Conservation (phyloP, 2,329 filamentous ascomycete genomes). For the Decorospora gaudefroyi region DNA sequence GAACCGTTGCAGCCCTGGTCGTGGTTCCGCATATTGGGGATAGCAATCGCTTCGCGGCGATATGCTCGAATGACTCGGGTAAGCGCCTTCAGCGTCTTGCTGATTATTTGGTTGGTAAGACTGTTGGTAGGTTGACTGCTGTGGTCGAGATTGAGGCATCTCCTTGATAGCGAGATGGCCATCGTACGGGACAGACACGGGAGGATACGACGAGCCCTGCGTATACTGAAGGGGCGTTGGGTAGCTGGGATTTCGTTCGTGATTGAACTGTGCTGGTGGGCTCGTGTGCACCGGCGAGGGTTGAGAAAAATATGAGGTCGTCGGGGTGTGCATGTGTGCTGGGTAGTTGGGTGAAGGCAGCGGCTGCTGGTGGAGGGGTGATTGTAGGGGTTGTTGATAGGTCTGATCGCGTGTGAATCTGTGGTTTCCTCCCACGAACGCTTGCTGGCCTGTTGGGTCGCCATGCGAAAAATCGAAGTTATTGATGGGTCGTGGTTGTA, state of each 20-base stretch:
- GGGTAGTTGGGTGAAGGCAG: slow-evolving; percentile 35
- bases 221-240: slow-evolving; percentile 30
- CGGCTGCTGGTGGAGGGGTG: slow-evolving; percentile 40
- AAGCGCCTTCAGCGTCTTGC: slow-evolving; percentile 30
- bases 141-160: slow-evolving; percentile 27
- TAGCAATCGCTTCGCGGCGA: slow-evolving; percentile 34
- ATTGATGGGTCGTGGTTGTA: slow-evolving; percentile 36
- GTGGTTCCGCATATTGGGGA: slow-evolving; percentile 27
- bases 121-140: slow-evolving; percentile 34
- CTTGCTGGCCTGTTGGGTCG: slow-evolving; percentile 25
- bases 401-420: slow-evolving; percentile 33
- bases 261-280: slow-evolving; percentile 30
- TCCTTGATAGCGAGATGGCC: slow-evolving; percentile 24
- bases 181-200: slow-evolving; percentile 34
- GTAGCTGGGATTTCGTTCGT: slow-evolving; percentile 25
- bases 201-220: slow-evolving; percentile 31
- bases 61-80: slow-evolving; percentile 27
- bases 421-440: slow-evolving; percentile 17
- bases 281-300: slow-evolving; percentile 34
- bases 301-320: slow-evolving; percentile 42
- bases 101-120: slow-evolving; percentile 25
- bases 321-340: slow-evolving; percentile 33
- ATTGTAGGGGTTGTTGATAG: slow-evolving; percentile 39
- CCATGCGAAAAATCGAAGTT: slow-evolving; percentile 37
- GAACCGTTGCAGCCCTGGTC: slow-evolving; percentile 28